Conservation (phyloP, 208 protist genomes). For the Trypanosoma platydactyli region DNA sequence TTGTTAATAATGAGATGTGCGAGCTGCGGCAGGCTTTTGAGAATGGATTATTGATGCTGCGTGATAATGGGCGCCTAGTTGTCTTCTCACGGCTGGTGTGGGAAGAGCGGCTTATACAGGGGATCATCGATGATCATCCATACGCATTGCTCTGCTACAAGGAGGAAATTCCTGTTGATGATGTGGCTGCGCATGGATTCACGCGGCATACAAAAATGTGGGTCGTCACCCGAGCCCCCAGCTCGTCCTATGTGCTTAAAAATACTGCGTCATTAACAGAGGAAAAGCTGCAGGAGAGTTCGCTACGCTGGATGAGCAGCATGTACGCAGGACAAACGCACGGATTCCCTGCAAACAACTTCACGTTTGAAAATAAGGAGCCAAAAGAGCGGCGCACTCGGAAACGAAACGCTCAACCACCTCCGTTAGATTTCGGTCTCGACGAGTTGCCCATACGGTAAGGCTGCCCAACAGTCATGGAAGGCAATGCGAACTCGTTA, state of each 20-base stretch:
- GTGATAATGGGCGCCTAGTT: conserved; percentile 69
- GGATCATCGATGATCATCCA: conserved; percentile 63
- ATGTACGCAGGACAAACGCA: conserved; percentile 78
- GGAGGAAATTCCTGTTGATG: conserved; percentile 56
- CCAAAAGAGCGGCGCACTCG: conserved; percentile 43
- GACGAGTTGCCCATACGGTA: conserved; percentile 8
- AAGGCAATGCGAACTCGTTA: no score
- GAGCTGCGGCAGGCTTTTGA: conserved; percentile 70
- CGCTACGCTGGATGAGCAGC: conserved; percentile 73
- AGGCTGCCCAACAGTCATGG: no score
- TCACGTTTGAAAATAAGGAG: conserved; percentile 75
- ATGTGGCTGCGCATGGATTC: conserved; percentile 63
- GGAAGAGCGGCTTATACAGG: conserved; percentile 77
- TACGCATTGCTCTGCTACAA: conserved; percentile 79
- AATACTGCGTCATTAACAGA: conserved; percentile 60
- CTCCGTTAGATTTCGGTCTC: conserved; percentile 67
- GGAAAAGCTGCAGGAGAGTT: conserved; percentile 69
- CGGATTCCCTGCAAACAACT: conserved; percentile 87
- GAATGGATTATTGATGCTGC: conserved; percentile 70
- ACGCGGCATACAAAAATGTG: conserved; percentile 87
- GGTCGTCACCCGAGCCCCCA: conserved; percentile 52
- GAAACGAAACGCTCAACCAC: conserved; percentile 43
- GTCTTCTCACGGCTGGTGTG: conserved; percentile 71
- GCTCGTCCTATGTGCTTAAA: conserved; percentile 71
- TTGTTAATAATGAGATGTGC: conserved; percentile 79